phyloP scores from a whole-genome alignment of 225 moss, liverwort and hornwort species.

The Polytrichum formosum region DNA sequence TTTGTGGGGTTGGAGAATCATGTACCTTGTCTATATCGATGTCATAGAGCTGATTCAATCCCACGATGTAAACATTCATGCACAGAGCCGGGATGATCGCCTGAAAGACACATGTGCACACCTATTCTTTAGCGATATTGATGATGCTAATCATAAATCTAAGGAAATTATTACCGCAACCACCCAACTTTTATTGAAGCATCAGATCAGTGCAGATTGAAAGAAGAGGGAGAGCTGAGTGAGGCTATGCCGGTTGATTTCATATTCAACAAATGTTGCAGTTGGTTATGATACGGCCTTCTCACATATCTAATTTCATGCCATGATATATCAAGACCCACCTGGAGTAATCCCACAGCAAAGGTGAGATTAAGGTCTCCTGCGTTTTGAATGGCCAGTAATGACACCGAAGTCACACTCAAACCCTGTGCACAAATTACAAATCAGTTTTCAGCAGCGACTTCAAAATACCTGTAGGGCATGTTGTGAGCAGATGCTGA shows the following conservation, averaged over 20 bases:
- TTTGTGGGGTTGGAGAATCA: no score
- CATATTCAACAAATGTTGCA: no score
- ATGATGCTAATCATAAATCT: background rate
- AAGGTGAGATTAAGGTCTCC: slow-evolving; percentile 59
- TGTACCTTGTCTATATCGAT: slow-evolving; percentile 72
- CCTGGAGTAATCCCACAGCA: slow-evolving; percentile 62
- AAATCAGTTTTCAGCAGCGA: no score
- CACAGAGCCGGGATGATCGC: slow-evolving; percentile 52
- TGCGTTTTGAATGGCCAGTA: slow-evolving; percentile 57
- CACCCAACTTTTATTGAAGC: no score
- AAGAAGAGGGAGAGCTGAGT: no score
- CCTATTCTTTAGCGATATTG: no score
- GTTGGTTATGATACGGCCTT: no score
- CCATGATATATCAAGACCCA: background rate
- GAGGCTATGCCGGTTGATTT: no score
- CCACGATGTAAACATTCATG: slow-evolving; percentile 89
- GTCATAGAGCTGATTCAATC: slow-evolving; percentile 78
- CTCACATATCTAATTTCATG: no score
- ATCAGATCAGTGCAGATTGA: no score
- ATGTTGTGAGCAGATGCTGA: background rate
- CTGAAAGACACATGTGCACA: slow-evolving; percentile 5
- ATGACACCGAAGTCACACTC: slow-evolving; percentile 72
- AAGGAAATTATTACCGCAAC: no score
- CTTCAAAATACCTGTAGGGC: background rate
- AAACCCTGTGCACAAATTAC: slow-evolving; percentile 31